phyloP scores from a whole-genome alignment of 768 basidiomycete species.

The Galerina marginata region DNA sequence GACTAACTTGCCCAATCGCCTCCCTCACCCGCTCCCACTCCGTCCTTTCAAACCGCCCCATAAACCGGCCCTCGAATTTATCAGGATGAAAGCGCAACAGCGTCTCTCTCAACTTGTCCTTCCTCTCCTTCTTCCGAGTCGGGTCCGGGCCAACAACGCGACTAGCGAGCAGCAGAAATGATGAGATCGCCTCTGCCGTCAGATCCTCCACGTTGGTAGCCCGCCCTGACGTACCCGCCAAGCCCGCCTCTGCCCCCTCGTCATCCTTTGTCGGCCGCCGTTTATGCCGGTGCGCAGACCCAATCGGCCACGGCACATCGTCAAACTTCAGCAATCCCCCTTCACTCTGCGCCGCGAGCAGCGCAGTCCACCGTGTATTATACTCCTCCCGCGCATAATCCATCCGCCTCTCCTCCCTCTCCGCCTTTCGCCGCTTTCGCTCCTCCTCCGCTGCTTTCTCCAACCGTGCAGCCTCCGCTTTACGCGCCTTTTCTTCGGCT shows the following conservation, averaged over 20 bases:
- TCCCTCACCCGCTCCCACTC: constrained; percentile 60
- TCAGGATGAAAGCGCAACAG: constrained; percentile 81
- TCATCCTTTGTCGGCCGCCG: constrained; percentile 5
- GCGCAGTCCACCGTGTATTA: constrained; percentile 59
- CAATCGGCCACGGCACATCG: constrained; percentile 80
- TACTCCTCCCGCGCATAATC: constrained; percentile 58
- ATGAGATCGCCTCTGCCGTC: constrained; percentile 57
- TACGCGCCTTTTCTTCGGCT: constrained; percentile 58
- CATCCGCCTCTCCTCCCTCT: constrained; percentile 47
- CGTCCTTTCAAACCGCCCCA: constrained; percentile 49
- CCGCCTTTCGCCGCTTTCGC: constrained; percentile 51
- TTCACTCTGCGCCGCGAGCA: constrained; percentile 38
- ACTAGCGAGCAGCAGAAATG: constrained; percentile 53
- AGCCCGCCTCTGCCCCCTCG: background rate
- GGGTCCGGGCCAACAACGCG: constrained; percentile 20
- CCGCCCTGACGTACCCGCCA: constrained; percentile 9
- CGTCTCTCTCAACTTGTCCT: constrained; percentile 69
- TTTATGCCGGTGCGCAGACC: constrained; percentile 33
- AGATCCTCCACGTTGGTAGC: constrained; percentile 51
- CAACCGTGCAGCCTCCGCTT: constrained; percentile 55
- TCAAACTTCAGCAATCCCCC: constrained; percentile 43
- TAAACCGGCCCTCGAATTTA: constrained; percentile 79
- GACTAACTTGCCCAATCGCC: constrained; percentile 66
- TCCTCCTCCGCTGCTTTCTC: constrained; percentile 60
- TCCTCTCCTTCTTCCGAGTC: constrained; percentile 49